Percentiles rank a stretch among this genome's conserved stretches.
Conservation (phyloP, 1,284 basidiomycete species). For the Trametes hirsuta region DNA sequence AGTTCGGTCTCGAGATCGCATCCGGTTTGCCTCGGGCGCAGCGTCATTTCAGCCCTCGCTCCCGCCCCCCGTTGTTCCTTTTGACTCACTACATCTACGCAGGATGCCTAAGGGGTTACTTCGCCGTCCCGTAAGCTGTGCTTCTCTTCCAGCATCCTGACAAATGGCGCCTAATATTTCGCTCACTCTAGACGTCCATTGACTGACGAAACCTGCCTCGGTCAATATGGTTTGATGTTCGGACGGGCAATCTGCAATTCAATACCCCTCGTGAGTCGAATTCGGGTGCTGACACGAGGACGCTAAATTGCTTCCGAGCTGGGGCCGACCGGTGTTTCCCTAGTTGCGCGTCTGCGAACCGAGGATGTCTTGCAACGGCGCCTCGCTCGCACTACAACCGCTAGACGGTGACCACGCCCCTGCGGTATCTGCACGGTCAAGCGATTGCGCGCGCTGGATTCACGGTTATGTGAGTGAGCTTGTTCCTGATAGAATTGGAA, state of each 20-base stretch:
- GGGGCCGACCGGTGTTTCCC: background rate
- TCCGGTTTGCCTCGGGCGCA: background rate
- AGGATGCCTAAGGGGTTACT: too few species aligned
- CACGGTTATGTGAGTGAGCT: background rate
- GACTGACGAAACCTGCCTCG: background rate
- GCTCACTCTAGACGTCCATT: background rate
- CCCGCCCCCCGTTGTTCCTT: background rate
- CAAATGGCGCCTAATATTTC: background rate
- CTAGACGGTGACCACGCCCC: background rate
- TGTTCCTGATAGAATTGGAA: constrained; percentile 4
- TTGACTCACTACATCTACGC: too few species aligned
- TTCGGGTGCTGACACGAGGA: constrained; percentile 13
- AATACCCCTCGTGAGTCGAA: background rate
- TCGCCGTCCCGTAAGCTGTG: background rate
- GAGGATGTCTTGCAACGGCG: constrained; percentile 7
- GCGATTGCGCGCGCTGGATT: background rate
- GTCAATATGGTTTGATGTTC: background rate
- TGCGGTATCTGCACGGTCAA: constrained; percentile 4
- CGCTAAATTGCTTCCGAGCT: background rate
- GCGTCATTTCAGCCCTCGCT: background rate
- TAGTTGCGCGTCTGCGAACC: background rate
- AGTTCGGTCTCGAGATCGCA: background rate
- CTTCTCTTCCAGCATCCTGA: background rate
- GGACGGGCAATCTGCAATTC: background rate
- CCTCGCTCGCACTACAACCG: background rate